Conservation (phyloP, 1,284 basidiomycete species). For the Inonotus obliquus region DNA sequence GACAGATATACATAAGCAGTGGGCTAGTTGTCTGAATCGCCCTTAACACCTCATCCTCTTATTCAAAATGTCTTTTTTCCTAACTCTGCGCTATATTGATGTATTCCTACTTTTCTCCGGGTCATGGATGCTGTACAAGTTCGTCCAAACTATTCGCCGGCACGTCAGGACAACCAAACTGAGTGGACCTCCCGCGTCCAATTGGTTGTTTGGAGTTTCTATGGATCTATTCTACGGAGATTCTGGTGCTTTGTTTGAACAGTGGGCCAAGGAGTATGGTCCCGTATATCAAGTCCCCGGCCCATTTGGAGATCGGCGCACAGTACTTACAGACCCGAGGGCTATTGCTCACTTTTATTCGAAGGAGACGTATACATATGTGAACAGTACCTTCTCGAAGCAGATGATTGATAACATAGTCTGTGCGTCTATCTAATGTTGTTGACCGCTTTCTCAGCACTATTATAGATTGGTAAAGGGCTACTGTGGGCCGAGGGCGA, state of each 20-base stretch:
- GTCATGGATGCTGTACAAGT: constrained; percentile 7
- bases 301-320: constrained; percentile 34
- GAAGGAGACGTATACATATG: constrained; percentile 45
- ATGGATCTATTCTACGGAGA: constrained; percentile 15
- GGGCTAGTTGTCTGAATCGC: not conserved
- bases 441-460: not conserved
- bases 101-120: not conserved
- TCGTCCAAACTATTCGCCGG: constrained; percentile 3
- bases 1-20: not conserved
- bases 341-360: constrained; percentile 49
- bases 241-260: constrained; percentile 25
- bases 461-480: constrained; percentile 41
- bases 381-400: constrained; percentile 34
- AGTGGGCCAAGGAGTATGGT: constrained; percentile 43
- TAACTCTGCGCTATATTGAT: not conserved
- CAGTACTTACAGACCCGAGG: constrained; percentile 50
- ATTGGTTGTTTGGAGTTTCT: constrained; percentile 19
- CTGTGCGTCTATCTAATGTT: constrained; percentile 20
- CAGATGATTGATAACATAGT: constrained; percentile 40
- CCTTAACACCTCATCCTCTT: not conserved
- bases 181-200: constrained; percentile 28
- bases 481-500: constrained; percentile 50
- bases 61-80: not conserved
- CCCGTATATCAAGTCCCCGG: constrained; percentile 39
- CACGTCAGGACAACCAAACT: constrained; percentile 28